Base-by-base conservation (phyloP, 2,329 filamentous ascomycete species). In the Scorias spongiosa region DNA sequence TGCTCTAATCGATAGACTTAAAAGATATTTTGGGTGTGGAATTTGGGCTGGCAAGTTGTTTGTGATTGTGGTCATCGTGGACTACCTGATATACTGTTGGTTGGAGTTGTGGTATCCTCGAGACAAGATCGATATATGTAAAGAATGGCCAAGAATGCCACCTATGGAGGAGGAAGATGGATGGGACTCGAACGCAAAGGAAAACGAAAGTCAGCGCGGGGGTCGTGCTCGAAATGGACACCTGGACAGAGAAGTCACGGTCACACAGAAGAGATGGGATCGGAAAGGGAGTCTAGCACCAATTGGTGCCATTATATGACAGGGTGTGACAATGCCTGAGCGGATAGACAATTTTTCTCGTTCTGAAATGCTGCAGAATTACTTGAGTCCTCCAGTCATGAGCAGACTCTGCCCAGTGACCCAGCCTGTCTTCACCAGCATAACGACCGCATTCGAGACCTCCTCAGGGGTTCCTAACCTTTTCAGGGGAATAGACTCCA, bases 21-120 rank as follows among this genome's bases (percentile, higher is more conserved):
- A 98, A 66, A 72, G 91, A 46, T 98, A 98, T 63, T 98, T 95
- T 57, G 91, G 91, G 8, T 98, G 93, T 58, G 91, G 91, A 29
- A 89, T 96, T 41, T 98, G 91, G 91, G 91, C 91, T 0, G 91
- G 91, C 30, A 98, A 98, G 65, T 70, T 98, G 8, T 98, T 98
- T 57, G 95, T 91, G 56, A 69, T 98, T 1, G 95, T 89, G 51
- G 88, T 88, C 10, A 79, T 96, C 45, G 81, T 98, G 42, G 91
- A 98, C 63, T 98, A 94, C 56, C 66, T 98, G 41, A 74, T 98
- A 42, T 94, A 87, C 55, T 71, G 95, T 40, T 77, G 93, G 41
- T 70, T 95, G 43, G 91, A 98, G 62, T 77, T 93, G 63, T 83
- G 78, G 67, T 88, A 84, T 49, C 91, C 91, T 0, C 71, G 88